phyloP scores from a whole-genome alignment of 2,329 filamentous ascomycete species.

The Fragosphaeria purpurea region DNA sequence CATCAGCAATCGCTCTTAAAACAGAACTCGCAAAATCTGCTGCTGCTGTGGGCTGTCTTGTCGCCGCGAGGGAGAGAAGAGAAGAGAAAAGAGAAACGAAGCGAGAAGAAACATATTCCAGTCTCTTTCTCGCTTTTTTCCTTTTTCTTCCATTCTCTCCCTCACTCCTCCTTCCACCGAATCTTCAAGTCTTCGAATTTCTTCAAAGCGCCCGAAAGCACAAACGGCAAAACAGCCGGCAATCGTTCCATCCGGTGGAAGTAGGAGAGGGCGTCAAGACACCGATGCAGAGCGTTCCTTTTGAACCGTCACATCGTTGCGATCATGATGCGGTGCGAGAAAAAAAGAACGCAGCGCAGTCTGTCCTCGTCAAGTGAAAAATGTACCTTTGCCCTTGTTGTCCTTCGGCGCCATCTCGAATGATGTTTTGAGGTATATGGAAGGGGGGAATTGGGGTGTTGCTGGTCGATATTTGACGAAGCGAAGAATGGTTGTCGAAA shows the following conservation, averaged over 20 bases:
- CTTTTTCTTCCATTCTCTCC: background rate
- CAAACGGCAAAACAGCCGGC: no score
- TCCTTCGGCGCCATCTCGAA: slow-evolving; percentile 30
- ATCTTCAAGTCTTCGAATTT: background rate
- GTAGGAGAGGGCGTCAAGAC: background rate
- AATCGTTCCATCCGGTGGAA: background rate
- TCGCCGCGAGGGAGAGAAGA: background rate
- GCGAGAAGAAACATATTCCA: background rate
- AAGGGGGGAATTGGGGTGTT: slow-evolving; percentile 4
- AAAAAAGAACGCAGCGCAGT: background rate
- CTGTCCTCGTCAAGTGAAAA: slow-evolving; percentile 4
- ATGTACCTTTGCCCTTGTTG: slow-evolving; percentile 28
- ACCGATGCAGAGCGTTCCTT: slow-evolving; percentile 3
- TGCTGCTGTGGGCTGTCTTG: slow-evolving; percentile 43
- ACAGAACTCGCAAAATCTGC: slow-evolving; percentile 68
- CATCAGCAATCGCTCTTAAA: slow-evolving; percentile 62
- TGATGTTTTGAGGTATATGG: slow-evolving; percentile 12
- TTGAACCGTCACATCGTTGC: slow-evolving; percentile 5
- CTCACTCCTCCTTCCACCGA: background rate
- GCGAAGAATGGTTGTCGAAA: slow-evolving; percentile 1
- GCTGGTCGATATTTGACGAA: no score
- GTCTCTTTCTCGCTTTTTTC: background rate
- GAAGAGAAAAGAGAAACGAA: background rate
- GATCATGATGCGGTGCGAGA: background rate
- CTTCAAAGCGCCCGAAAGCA: background rate